A percentile compares a stretch with the other conserved stretches of the same genome.
phyloP scores from a whole-genome alignment of 805 yeast genomes.

The Isabelozyma pseudorhagii region DNA sequence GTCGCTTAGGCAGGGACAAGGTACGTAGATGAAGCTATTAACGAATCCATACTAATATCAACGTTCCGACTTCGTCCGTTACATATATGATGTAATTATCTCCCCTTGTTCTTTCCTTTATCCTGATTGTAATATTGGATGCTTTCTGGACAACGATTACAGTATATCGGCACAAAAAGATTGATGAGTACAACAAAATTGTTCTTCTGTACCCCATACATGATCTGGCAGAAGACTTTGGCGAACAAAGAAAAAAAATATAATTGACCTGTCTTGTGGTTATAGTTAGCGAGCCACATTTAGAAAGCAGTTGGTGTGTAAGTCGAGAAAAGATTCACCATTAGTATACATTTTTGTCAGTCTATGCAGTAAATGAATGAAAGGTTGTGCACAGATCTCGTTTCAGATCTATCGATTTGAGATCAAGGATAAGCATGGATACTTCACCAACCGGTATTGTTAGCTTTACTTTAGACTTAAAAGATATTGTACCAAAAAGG shows the following conservation, averaged over 20 bases:
- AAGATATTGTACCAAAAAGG: too few species aligned
- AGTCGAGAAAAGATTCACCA: too few species aligned
- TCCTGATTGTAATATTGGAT: slow-evolving; percentile 41
- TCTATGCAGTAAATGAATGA: too few species aligned
- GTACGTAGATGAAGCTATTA: slow-evolving; percentile 18
- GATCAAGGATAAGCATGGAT: too few species aligned
- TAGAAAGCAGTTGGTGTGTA: slow-evolving; percentile 1
- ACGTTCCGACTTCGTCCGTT: slow-evolving; percentile 34
- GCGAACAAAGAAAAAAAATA: slow-evolving; percentile 26
- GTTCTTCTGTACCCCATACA: slow-evolving; percentile 43
- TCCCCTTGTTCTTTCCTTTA: slow-evolving; percentile 30
- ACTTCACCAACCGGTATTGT: too few species aligned
- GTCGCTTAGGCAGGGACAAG: slow-evolving; percentile 4
- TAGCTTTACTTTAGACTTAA: too few species aligned
- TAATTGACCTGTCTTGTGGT: slow-evolving; percentile 30
- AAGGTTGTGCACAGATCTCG: too few species aligned
- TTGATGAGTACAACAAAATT: slow-evolving; percentile 21
- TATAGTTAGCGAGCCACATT: slow-evolving; percentile 28
- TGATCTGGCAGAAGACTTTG: slow-evolving; percentile 40
- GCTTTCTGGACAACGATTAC: slow-evolving; percentile 32
- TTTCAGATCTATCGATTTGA: too few species aligned
- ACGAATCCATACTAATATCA: slow-evolving; percentile 25
- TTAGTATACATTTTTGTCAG: too few species aligned
- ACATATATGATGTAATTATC: too few species aligned
- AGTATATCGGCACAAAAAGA: slow-evolving; percentile 11